Percentiles rank a stretch among this genome's conserved stretches.
Conservation (phyloP, 2,329 filamentous ascomycete species). For the Ceratocystis papillata region DNA sequence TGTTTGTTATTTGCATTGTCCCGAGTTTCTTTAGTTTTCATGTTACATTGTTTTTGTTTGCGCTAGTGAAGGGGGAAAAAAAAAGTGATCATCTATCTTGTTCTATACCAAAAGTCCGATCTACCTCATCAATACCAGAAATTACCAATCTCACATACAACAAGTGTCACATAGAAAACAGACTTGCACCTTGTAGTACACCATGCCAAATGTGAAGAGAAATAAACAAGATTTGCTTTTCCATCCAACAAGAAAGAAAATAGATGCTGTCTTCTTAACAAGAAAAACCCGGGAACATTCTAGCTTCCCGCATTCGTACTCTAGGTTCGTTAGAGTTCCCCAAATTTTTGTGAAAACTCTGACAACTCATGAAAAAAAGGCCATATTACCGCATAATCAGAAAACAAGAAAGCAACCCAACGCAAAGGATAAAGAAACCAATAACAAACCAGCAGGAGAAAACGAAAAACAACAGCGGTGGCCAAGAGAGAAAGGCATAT, state of each 20-base stretch:
- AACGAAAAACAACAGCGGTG: background rate
- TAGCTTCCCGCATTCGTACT: background rate
- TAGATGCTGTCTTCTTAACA: slow-evolving; percentile 1
- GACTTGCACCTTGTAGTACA: too few species aligned
- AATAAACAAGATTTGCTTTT: slow-evolving; percentile 13
- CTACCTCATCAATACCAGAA: too few species aligned
- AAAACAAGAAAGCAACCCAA: slow-evolving; percentile 14
- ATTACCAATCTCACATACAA: too few species aligned
- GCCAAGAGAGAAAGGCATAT: background rate
- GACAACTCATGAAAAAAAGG: slow-evolving; percentile 13
- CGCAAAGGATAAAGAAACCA: background rate
- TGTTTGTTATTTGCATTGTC: slow-evolving; percentile 10
- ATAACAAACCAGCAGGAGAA: slow-evolving; percentile 3
- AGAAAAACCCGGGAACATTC: background rate
- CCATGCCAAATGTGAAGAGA: background rate
- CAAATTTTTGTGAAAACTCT: slow-evolving; percentile 14
- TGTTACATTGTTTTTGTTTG: too few species aligned
- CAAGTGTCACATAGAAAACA: too few species aligned
- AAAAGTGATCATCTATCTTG: too few species aligned
- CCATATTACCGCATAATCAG: slow-evolving; percentile 16
- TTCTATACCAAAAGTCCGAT: too few species aligned
- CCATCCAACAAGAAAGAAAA: slow-evolving; percentile 1
- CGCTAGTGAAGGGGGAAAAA: too few species aligned
- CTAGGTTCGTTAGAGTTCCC: slow-evolving; percentile 2
- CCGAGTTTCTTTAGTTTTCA: background rate